Evolutionary conservation across 495 filamentous ascomycete species (phyloP).

Genomic region (Penicillium nucicola): DNA sequence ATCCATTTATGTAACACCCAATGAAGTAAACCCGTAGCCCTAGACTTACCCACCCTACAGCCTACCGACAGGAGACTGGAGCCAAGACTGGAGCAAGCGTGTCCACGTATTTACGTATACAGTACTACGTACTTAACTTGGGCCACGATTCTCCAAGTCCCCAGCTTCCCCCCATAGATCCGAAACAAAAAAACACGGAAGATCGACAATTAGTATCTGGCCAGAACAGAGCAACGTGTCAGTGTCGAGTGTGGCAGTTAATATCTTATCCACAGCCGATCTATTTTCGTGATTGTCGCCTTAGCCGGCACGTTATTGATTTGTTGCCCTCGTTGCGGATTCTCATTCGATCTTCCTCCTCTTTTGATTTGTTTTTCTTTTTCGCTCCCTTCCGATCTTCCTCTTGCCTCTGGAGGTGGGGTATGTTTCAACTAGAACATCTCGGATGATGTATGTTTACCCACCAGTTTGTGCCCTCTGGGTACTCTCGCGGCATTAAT

Average conservation of each 20-base stretch:
- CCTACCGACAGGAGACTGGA: no score
- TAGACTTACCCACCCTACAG: no score
- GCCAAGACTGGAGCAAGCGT: no score
- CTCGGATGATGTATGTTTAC: slow-evolving; percentile 1
- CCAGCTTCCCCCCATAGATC: slow-evolving; percentile 7
- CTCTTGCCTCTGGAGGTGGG: no score
- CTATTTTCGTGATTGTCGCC: background rate
- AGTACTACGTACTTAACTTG: no score
- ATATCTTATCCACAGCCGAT: background rate
- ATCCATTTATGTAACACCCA: no score
- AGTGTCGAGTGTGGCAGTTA: background rate
- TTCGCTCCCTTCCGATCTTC: no score
- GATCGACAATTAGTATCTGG: slow-evolving; percentile 17
- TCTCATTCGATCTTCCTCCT: no score
- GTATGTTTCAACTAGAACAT: no score
- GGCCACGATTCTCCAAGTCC: slow-evolving; percentile 1
- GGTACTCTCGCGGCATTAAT: slow-evolving; percentile 1
- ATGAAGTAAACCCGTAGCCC: background rate
- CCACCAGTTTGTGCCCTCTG: background rate
- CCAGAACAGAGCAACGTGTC: background rate
- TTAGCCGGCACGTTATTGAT: background rate
- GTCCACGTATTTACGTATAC: background rate
- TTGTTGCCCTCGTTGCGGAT: no score
- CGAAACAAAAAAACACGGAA: slow-evolving; percentile 16
- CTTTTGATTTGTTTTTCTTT: no score